Percentiles rank a stretch among this genome's conserved stretches.
These are phyloP conservation scores for Candida insectalens DNA, from an alignment of 805 yeast species.

Conservation along the genomic window DNA sequence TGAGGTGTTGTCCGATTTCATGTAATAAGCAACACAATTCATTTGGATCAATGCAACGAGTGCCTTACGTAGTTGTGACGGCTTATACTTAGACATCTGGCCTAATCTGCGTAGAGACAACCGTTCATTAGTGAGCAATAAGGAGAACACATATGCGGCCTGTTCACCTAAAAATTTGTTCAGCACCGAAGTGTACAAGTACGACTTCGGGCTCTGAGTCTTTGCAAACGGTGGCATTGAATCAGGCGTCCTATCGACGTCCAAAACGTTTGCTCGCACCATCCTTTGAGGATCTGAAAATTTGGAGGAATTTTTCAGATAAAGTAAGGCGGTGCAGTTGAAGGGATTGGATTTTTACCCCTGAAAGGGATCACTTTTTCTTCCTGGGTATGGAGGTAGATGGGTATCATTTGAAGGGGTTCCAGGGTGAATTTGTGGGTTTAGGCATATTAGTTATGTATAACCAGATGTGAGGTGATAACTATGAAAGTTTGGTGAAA, in stretches of 20 bases:
- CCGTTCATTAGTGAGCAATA: conserved; percentile 61
- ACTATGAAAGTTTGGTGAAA: too few relatives aligned
- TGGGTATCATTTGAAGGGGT: too few relatives aligned
- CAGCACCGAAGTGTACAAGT: conserved; percentile 43
- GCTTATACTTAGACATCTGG: conserved; percentile 34
- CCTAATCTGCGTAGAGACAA: conserved; percentile 46
- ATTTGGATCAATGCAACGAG: conserved; percentile 74
- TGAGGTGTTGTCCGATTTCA: background rate
- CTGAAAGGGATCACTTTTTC: too few relatives aligned
- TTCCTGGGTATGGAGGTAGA: too few relatives aligned
- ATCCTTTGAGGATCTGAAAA: too few relatives aligned
- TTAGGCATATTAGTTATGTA: too few relatives aligned
- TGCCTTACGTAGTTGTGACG: conserved; percentile 46
- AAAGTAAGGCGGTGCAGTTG: conserved; percentile 1
- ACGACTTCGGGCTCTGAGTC: conserved; percentile 55
- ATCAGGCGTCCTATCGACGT: conserved; percentile 8
- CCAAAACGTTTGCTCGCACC: background rate
- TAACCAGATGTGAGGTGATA: too few relatives aligned
- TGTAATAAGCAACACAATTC: conserved; percentile 51
- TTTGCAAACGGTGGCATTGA: conserved; percentile 28
- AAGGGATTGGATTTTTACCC: too few relatives aligned
- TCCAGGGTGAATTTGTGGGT: too few relatives aligned
- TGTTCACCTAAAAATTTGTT: conserved; percentile 59
- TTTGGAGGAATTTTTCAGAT: too few relatives aligned
- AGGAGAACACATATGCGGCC: conserved; percentile 53